Conservation (phyloP, 202 grass and related monocot species). For the Zizania palustris region DNA sequence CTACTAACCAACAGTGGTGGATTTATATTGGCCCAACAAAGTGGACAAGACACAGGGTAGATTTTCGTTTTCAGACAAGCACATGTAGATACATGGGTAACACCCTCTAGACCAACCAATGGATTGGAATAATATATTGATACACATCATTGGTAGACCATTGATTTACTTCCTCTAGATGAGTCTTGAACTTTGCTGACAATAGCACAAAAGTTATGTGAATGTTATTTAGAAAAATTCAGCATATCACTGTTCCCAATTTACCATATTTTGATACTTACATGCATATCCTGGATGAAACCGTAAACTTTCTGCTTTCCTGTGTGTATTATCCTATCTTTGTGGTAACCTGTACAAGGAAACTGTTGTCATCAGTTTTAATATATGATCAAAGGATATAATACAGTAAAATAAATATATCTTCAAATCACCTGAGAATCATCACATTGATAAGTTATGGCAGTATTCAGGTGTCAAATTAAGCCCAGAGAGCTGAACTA, state of each 20-base stretch:
- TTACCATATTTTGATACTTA: neutral
- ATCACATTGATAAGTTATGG: neutral
- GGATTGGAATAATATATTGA: too few relatives aligned
- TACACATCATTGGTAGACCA: too few relatives aligned
- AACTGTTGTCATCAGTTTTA: constrained; percentile 10
- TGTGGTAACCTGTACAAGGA: constrained; percentile 12
- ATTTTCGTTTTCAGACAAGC: too few relatives aligned
- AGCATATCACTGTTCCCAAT: neutral
- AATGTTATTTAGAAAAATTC: neutral
- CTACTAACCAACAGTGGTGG: too few relatives aligned
- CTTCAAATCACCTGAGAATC: constrained; percentile 13
- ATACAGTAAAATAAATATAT: neutral
- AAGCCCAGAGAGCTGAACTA: neutral
- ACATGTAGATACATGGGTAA: too few relatives aligned
- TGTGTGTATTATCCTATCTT: constrained; percentile 2
- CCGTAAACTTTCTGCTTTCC: neutral
- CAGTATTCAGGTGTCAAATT: neutral
- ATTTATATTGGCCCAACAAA: too few relatives aligned
- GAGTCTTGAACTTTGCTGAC: too few relatives aligned
- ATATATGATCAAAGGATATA: neutral
- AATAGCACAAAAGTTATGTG: too few relatives aligned
- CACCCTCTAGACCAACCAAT: too few relatives aligned
- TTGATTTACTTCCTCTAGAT: too few relatives aligned
- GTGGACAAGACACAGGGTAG: too few relatives aligned
- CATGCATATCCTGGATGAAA: neutral